Percentiles rank a stretch among this genome's conserved stretches.
Evolutionary conservation across 169 alveolate species (phyloP).

Genomic region (Cryptosporidium felis): DNA sequence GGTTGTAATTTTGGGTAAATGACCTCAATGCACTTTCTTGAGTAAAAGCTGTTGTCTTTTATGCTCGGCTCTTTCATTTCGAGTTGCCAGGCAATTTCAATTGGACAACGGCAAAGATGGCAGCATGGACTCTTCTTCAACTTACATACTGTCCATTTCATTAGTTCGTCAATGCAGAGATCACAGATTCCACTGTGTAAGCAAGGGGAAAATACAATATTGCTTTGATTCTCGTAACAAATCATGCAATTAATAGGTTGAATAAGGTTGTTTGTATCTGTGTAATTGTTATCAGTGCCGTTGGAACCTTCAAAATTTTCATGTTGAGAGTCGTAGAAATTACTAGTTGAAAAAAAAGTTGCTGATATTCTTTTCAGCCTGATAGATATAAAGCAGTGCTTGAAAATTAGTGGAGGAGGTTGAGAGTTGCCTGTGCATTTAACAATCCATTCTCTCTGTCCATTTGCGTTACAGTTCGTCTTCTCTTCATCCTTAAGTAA

Average conservation of each 20-base stretch:
- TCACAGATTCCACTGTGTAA: conserved; percentile 66
- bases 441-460: conserved; percentile 67
- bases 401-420: conserved; percentile 68
- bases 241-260: conserved; percentile 42
- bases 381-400: conserved; percentile 53
- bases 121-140: conserved; percentile 55
- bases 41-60: not conserved
- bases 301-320: not conserved
- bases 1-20: conserved; percentile 38
- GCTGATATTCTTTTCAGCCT: conserved; percentile 30
- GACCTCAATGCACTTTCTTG: conserved; percentile 54
- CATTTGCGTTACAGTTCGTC: conserved; percentile 36
- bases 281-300: not conserved
- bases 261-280: not conserved
- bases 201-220: conserved; percentile 60
- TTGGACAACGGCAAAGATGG: conserved; percentile 62
- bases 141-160: conserved; percentile 71
- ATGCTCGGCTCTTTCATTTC: not conserved
- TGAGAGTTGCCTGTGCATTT: conserved; percentile 28
- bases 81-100: conserved; percentile 70
- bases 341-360: conserved; percentile 29
- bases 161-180: conserved; percentile 44
- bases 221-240: conserved; percentile 57
- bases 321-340: not conserved
- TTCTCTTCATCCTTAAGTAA: conserved; percentile 57